These are phyloP conservation scores for Haplosporangium gracile DNA, from an alignment of 192 early-diverging fungal genomes.

Conservation along the genomic window DNA sequence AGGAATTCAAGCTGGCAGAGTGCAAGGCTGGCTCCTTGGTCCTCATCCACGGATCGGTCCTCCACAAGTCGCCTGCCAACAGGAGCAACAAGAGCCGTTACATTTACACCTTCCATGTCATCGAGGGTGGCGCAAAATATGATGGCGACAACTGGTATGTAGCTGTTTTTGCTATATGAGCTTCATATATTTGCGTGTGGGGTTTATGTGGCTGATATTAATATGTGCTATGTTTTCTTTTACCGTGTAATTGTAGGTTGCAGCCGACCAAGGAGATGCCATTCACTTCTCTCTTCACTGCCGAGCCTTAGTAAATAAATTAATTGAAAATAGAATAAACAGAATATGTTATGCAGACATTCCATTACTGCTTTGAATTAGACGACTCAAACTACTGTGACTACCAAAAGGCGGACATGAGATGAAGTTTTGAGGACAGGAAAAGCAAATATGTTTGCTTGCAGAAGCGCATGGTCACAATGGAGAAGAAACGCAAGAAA, in stretches of 20 bases:
- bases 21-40: slow-evolving; percentile 83
- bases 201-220: background rate
- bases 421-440: too few relatives aligned
- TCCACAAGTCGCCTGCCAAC: slow-evolving; percentile 90
- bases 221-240: background rate
- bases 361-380: background rate
- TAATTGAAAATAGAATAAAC: background rate
- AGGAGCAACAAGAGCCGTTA: slow-evolving; percentile 80
- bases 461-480: too few relatives aligned
- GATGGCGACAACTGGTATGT: slow-evolving; percentile 86
- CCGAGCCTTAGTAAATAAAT: background rate
- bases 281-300: slow-evolving; percentile 47
- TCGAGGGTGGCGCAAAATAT: slow-evolving; percentile 83
- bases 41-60: slow-evolving; percentile 88
- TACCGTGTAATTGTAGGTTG: slow-evolving; percentile 23
- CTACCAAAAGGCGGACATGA: too few relatives aligned
- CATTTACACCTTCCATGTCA: slow-evolving; percentile 96
- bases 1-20: slow-evolving; percentile 67
- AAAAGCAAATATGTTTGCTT: too few relatives aligned
- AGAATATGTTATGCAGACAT: background rate
- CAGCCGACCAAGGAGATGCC: slow-evolving; percentile 58
- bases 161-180: background rate
- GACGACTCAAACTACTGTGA: too few relatives aligned
- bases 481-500: too few relatives aligned
- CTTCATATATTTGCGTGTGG: background rate